phyloP scores from a whole-genome alignment of 2,329 filamentous ascomycete species.

The Fusarium lateritium region DNA sequence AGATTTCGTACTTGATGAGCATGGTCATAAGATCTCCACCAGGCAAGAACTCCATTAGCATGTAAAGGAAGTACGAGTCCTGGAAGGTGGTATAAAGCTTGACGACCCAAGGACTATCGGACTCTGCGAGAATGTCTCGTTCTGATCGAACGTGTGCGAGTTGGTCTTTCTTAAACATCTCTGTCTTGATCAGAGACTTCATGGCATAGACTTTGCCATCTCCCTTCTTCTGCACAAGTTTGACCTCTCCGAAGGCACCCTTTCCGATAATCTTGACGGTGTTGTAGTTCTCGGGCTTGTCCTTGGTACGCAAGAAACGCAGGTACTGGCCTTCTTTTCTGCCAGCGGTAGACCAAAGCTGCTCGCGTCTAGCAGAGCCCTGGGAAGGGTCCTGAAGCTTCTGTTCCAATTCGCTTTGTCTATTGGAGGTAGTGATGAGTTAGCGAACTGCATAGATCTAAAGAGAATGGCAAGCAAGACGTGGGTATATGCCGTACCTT shows the following conservation, averaged over 20 bases:
- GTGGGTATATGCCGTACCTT: conserved; percentile 71
- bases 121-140: conserved; percentile 96
- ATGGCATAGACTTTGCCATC: conserved; percentile 98
- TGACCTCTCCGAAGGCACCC: conserved; percentile 98
- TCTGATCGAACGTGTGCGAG: conserved; percentile 97
- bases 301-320: conserved; percentile 92
- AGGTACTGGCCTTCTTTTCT: conserved; percentile 93
- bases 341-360: conserved; percentile 87
- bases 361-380: conserved; percentile 82
- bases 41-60: conserved; percentile 99
- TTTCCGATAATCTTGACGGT: conserved; percentile 99
- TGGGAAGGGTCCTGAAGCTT: conserved; percentile 84
- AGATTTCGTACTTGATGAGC: conserved; percentile 99
- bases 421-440: conserved; percentile 55
- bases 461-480: not conserved
- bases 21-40: conserved; percentile 99
- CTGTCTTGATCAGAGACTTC: conserved; percentile 98
- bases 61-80: conserved; percentile 95
- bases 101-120: conserved; percentile 99
- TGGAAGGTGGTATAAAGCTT: conserved; percentile 99
- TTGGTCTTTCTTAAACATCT: conserved; percentile 99
- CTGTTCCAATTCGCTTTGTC: conserved; percentile 92
- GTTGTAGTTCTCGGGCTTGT: conserved; percentile 93
- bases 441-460: conserved; percentile 15
- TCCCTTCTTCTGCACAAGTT: conserved; percentile 95